Base-by-base conservation (phyloP, 495 filamentous ascomycete genomes). In the Talaromyces thailandensis region DNA sequence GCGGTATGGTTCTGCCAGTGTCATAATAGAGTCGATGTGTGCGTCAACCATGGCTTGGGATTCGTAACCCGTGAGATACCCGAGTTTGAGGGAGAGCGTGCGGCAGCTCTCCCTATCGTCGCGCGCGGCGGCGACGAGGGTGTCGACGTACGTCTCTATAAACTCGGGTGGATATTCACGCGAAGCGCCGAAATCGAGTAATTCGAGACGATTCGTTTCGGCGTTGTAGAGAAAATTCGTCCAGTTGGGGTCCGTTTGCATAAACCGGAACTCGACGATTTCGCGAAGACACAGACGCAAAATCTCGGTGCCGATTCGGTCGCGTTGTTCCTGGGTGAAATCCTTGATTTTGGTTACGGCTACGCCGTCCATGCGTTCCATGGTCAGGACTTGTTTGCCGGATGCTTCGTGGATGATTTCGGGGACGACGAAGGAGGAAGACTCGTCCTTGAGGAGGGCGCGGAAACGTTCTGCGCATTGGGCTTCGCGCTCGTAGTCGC, bases 211-310 rank as follows among this genome's bases (percentile, higher is more conserved):
- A 59, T 86, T 75, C 2, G 84, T 86, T 7, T 75, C 58, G 0
- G 82, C 73, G 70, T 98, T 96, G 79, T 90, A 98, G 28, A 98
- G 78, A 78, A 98, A 98, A 70, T 98, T 98, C n/a, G 95, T 98
- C 94, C 95, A 98, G 79, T 98, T 98, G 21, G 94, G 94, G 75
- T 98, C 94, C 26, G 94, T 98, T 75, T 98, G 94, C 94, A 98
- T 98, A 79, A 94, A 98, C 50, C 79, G 83, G 80, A 96, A 98
- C 67, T 96, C 90, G 60, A 82, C 84, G 68, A 98, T 92, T 72
- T 98, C 94, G 56, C 93, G 89, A 37, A 98, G 83, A 69, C 94
- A 97, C 18, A 98, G 84, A 11, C 92, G 90, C 57, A 98, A 81
- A 66, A 98, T 90, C 68, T 97, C 90, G 2, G 89, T 94, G 55